A percentile compares a stretch with the other conserved stretches of the same genome.
These are phyloP conservation scores for Plasmodium billcollinsi DNA, from an alignment of 169 alveolate genomes.

Conservation along the genomic window DNA sequence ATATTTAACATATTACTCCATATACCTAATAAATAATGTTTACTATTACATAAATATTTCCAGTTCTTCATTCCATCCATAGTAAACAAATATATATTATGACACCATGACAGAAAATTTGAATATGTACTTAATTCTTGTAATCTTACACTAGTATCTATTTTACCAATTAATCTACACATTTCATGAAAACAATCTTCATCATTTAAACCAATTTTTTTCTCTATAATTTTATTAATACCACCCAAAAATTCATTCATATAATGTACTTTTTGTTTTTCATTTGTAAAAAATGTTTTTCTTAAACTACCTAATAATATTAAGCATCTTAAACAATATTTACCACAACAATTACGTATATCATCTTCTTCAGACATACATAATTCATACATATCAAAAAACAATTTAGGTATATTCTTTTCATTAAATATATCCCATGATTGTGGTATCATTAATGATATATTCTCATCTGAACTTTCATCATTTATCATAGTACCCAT, in stretches of 20 bases:
- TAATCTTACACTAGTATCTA: constrained; percentile 92
- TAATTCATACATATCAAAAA: constrained; percentile 87
- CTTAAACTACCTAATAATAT: constrained; percentile 91
- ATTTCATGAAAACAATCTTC: constrained; percentile 93
- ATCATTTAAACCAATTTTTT: constrained; percentile 90
- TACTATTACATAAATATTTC: constrained; percentile 92
- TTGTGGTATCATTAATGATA: constrained; percentile 95
- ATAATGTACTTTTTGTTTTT: constrained; percentile 88
- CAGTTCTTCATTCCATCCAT: constrained; percentile 91
- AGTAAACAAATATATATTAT: constrained; percentile 91
- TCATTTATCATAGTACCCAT: constrained; percentile 95
- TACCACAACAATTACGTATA: constrained; percentile 86
- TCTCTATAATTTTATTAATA: constrained; percentile 89
- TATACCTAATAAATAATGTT: constrained; percentile 93
- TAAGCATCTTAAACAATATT: constrained; percentile 89
- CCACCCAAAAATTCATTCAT: constrained; percentile 91
- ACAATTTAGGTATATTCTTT: constrained; percentile 88
- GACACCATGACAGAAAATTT: constrained; percentile 92
- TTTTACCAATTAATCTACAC: constrained; percentile 93
- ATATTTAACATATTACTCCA: constrained; percentile 92
- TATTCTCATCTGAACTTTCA: constrained; percentile 95
- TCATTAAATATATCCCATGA: constrained; percentile 92
- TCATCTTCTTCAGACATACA: constrained; percentile 69
- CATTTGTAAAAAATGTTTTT: constrained; percentile 92
- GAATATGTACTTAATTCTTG: constrained; percentile 84